Evolutionary conservation across 164 flowering plant species (phyloP), one percentile per base, ranked within the genome.

Genomic region (Protea cynaroides): DNA sequence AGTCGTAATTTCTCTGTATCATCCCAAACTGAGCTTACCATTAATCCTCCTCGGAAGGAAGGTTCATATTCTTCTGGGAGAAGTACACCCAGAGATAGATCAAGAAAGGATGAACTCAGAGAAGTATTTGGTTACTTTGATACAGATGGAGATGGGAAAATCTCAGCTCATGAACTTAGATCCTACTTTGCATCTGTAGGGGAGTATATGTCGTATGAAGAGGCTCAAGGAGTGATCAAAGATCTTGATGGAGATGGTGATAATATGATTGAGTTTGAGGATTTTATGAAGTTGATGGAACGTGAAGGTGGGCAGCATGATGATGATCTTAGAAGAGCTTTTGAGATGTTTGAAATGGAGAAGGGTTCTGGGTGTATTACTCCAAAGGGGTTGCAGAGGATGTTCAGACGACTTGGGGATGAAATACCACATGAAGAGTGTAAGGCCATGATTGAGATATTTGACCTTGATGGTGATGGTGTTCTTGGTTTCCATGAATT

Each of bases 321-420:
- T 0, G 84, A 82, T 1, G 89, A 82, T 70, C 52, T 92, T 50
- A 81, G 57, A 70, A 74, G 55, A 64, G 97, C 90, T 0, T 92
- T 89, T 65, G 92, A 86, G 84, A 81, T 87, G 86, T 89, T 78
- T 34, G 94, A 88, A 60, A 56, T 58, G 37, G 92, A 89, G 68
- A 85, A 82, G 55, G 91, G 91, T 9, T 78, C 77, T 0, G 97
- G 96, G 0, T 77, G 82, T 72, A 91, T 91, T 11, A 89, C 92
- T 0, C 90, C 97, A 0, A 75, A 64, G 22, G 85, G 94, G 7
- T 71, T 91, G 77, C 94, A 87, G 61, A 72, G 71, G 63, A 78
- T 81, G 79, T 60, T 89, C 37, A 72, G 65, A 37, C 82, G 86
- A 0, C 74, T 91, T 0, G 96, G 97, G 0, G 86, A 40, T 12